Evolutionary conservation across 495 filamentous ascomycete genomes (phyloP).

Genomic region (Amniculicola lignicola): DNA sequence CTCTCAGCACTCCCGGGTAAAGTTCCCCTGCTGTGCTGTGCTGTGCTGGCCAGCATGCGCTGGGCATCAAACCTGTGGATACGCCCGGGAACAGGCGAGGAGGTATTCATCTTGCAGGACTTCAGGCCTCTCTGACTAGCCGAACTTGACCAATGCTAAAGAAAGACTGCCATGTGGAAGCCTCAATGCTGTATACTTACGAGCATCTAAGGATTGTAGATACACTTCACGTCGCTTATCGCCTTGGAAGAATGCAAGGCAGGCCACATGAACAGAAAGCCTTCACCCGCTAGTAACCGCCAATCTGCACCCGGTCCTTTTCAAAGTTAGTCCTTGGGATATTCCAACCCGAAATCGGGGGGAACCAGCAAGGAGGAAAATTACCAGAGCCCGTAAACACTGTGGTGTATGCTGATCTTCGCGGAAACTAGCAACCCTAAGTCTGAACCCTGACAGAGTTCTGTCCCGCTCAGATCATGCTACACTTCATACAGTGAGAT

Average conservation of each 20-base stretch:
- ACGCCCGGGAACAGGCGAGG: slow-evolving; percentile 2
- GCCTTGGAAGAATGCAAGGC: neutral
- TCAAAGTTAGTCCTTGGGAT: neutral
- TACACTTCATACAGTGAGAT: no score
- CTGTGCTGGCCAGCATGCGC: no score
- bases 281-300: no score
- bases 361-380: neutral
- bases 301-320: neutral
- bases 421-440: no score
- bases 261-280: no score
- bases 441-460: no score
- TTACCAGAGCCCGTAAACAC: neutral
- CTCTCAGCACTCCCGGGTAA: no score
- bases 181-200: no score
- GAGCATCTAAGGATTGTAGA: neutral
- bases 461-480: no score
- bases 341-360: neutral
- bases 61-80: no score
- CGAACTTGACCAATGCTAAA: neutral
- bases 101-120: neutral
- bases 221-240: neutral
- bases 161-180: neutral
- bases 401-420: neutral
- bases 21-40: no score
- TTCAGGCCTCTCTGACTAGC: neutral